Evolutionary conservation across 495 filamentous ascomycete genomes (phyloP), one percentile per base, ranked within the genome.

Genomic region (Neurospora sp.): DNA sequence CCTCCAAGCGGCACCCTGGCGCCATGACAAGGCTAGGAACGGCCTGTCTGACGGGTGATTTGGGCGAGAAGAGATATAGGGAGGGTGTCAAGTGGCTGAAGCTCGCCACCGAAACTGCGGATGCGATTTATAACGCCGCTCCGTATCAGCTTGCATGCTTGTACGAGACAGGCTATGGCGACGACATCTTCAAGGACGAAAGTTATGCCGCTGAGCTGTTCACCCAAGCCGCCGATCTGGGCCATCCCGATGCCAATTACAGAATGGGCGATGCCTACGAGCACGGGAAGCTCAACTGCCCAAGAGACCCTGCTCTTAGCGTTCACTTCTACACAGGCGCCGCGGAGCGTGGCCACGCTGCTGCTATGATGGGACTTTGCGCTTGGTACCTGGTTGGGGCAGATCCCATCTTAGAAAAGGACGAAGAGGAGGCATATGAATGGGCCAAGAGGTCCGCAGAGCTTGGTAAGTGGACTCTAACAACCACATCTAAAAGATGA

Each of bases 311-410:
- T 4, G 94, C 94, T 3, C 82, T 99, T 70, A 97, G 94, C 76
- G 94, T 99, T 22, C 96, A 99, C 79, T 98, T 97, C 78, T 99
- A 99, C 81, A 98, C 94, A 8, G 90, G 89, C 4, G 96, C 96
- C 10, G 96, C 96, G 12, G 92, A 96, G 75, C 83, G 86, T 14
- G 93, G 92, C 1, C 92, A 97, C 79, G 86, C 94, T 0, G 86
- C 91, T 53, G 96, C 94, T n/a, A 97, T 97, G 95, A 97, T 99
- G 94, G 94, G 94, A 20, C 87, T 99, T 31, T 98, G 96, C 79
- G 96, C 96, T 16, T 99, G 96, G 96, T 99, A 98, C 81, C 90
- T 99, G 82, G 92, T 98, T 9, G 96, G 96, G 1, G 96, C 96
- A 9, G 92, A 94, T 76, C 96, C 96, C 0, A 89, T 98, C 20